phyloP scores from a whole-genome alignment of 2,329 filamentous ascomycete species.

The Lecanicillium sp. region DNA sequence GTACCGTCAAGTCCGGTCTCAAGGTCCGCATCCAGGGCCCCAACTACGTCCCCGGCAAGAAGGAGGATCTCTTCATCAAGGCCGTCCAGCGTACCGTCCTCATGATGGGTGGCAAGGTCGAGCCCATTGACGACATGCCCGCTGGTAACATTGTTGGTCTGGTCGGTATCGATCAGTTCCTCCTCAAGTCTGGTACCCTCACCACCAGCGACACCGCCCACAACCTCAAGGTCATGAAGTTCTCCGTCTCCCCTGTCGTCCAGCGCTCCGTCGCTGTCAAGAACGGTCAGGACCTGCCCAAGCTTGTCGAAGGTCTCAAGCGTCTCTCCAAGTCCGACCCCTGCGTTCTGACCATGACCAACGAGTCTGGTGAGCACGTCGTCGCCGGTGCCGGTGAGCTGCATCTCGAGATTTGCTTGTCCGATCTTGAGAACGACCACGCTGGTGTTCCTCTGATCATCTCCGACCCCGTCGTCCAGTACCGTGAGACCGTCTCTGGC shows the following conservation, averaged over 20 bases:
- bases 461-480: conserved; percentile 96
- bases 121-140: conserved; percentile 97
- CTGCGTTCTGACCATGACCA: conserved; percentile 87
- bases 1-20: conserved; percentile 94
- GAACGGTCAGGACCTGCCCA: conserved; percentile 99
- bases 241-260: conserved; percentile 98
- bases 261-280: conserved; percentile 98
- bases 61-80: conserved; percentile 99
- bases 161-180: conserved; percentile 99
- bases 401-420: conserved; percentile 99
- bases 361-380: conserved; percentile 93
- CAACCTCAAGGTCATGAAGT: conserved; percentile 99
- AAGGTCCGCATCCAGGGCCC: conserved; percentile 99
- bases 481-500: conserved; percentile 87
- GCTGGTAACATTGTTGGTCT: conserved; percentile 99
- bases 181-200: conserved; percentile 99
- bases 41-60: conserved; percentile 97
- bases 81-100: conserved; percentile 98
- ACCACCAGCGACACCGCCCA: conserved; percentile 95
- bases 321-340: conserved; percentile 99
- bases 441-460: conserved; percentile 96
- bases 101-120: conserved; percentile 99
- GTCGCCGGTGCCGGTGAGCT: conserved; percentile 99
- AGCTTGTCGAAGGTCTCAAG: conserved; percentile 99
- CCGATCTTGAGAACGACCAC: conserved; percentile 99